Conservation (phyloP, 306 rosid species). For the Canavalia gladiata region DNA sequence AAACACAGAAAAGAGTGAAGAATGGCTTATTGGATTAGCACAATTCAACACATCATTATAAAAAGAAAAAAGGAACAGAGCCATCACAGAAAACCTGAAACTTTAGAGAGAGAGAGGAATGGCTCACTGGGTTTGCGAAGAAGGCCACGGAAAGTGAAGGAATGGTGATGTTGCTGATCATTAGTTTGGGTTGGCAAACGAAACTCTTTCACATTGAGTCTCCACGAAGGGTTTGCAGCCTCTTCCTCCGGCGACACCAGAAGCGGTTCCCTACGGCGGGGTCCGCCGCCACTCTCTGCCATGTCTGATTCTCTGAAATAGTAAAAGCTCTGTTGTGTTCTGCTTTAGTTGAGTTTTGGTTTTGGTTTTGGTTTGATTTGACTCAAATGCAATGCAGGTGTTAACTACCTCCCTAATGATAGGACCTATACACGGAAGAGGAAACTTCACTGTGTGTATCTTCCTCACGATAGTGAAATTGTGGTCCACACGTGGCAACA, state of each 20-base stretch:
- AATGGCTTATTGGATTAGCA: neutral
- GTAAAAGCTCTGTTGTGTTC: neutral
- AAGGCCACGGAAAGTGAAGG: constrained; percentile 23
- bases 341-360: neutral
- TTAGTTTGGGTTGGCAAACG: constrained; percentile 30
- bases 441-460: neutral
- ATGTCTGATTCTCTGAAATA: constrained; percentile 5
- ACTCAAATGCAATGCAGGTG: neutral
- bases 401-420: neutral
- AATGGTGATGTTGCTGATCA: constrained; percentile 3
- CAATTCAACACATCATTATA: neutral
- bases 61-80: neutral
- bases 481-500: neutral
- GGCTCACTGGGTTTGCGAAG: constrained; percentile 48
- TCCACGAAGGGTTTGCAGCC: constrained; percentile 40
- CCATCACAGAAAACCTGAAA: too few species aligned
- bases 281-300: constrained; percentile 23
- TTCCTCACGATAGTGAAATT: neutral
- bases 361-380: neutral
- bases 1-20: neutral
- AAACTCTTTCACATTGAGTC: constrained; percentile 54
- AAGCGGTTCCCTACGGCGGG: constrained; percentile 40
- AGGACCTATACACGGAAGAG: neutral
- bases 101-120: neutral
- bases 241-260: constrained; percentile 26